Evolutionary conservation across 148 eudicot genomes (phyloP).

Genomic region (Salicornia ramosissima): DNA sequence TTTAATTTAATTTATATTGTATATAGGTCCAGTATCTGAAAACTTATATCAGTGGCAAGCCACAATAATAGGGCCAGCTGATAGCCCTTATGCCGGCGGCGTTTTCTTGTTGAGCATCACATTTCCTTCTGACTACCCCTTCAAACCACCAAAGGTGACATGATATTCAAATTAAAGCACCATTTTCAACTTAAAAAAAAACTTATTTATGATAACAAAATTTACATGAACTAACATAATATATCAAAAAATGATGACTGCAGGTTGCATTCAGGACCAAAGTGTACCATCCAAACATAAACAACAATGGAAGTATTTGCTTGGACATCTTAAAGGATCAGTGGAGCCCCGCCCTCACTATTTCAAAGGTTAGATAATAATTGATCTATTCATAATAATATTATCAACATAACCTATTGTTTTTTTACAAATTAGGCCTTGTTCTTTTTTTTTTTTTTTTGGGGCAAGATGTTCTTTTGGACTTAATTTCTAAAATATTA

Average conservation of each 20-base stretch:
- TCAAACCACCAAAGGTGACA: slow-evolving; percentile 65
- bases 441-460: no score
- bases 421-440: no score
- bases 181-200: background rate
- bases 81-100: slow-evolving; percentile 64
- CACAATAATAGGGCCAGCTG: slow-evolving; percentile 54
- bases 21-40: slow-evolving; percentile 52
- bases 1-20: no score
- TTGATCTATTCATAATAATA: no score
- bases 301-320: slow-evolving; percentile 62
- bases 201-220: background rate
- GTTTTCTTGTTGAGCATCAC: slow-evolving; percentile 51
- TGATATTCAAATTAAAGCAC: background rate
- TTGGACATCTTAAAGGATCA: slow-evolving; percentile 62
- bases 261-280: slow-evolving; percentile 59
- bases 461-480: no score
- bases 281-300: slow-evolving; percentile 68
- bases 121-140: slow-evolving; percentile 59
- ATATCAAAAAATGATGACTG: background rate
- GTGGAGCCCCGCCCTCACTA: slow-evolving; percentile 74
- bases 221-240: background rate
- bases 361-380: slow-evolving; percentile 58
- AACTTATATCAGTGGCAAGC: slow-evolving; percentile 65
- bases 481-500: no score
- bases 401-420: no score